Conservation (phyloP, 192 early-diverging fungal species). For the Coemansia sp. region DNA sequence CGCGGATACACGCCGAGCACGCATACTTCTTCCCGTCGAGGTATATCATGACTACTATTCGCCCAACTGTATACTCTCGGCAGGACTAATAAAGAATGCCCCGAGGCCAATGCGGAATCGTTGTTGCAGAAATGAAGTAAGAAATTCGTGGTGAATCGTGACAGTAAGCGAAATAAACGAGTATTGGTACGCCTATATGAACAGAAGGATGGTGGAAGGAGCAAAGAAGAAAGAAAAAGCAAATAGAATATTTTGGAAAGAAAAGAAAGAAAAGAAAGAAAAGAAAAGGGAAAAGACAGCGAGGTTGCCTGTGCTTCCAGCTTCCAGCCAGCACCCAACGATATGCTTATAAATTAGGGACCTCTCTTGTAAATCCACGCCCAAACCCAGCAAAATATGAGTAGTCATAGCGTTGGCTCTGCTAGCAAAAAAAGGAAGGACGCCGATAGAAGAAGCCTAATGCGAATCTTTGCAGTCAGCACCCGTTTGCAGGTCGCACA, state of each 20-base stretch:
- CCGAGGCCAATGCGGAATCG: not conserved
- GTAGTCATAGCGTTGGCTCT: not conserved
- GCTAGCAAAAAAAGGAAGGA: not conserved
- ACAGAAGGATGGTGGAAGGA: constrained; percentile 8
- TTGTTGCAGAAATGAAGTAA: not conserved
- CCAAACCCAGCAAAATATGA: not conserved
- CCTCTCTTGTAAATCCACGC: not conserved
- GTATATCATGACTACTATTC: constrained; percentile 26
- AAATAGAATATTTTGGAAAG: constrained; percentile 5
- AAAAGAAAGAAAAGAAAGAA: not conserved
- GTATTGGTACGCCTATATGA: not conserved
- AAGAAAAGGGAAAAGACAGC: not conserved
- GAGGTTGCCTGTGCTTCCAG: not conserved
- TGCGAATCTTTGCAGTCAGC: not conserved
- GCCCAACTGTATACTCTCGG: not conserved
- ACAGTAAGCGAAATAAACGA: not conserved
- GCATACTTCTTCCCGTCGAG: constrained; percentile 48
- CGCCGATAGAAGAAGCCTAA: not conserved
- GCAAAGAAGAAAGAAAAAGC: constrained; percentile 3
- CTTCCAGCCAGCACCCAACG: not conserved
- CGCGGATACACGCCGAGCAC: constrained; percentile 53
- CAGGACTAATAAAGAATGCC: not conserved
- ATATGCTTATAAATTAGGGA: not conserved
- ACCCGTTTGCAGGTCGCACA: not conserved
- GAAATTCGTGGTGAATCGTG: not conserved